These are phyloP conservation scores for Pyrenochaeta sp. DNA, from an alignment of 2,329 filamentous ascomycete genomes.

Conservation along the genomic window DNA sequence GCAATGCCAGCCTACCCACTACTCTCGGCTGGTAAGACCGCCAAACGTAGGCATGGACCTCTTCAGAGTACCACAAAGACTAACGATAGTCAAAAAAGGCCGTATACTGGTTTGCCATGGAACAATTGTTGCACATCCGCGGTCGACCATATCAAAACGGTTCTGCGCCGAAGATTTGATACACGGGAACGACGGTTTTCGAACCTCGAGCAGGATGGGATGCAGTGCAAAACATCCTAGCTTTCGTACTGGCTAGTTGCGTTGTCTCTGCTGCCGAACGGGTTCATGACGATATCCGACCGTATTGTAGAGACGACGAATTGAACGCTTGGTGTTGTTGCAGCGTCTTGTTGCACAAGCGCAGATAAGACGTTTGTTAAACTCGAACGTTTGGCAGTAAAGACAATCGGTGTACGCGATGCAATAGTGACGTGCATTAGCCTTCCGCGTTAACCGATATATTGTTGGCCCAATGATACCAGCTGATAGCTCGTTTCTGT, in stretches of 20 bases:
- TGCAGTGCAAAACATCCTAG: not conserved
- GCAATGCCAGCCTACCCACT: not conserved
- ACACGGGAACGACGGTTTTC: not conserved
- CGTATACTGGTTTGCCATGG: not conserved
- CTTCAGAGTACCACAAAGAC: not conserved
- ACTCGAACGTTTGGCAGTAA: not conserved
- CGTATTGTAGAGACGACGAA: not conserved
- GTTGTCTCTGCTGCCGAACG: not conserved
- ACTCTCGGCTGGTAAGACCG: not conserved
- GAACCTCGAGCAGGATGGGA: not conserved
- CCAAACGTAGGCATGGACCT: not conserved
- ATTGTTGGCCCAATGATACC: conserved; percentile 2
- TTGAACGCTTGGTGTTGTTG: not conserved
- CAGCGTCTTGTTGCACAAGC: not conserved
- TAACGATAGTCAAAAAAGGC: not conserved
- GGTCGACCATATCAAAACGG: not conserved
- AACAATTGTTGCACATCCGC: not conserved
- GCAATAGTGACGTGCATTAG: conserved; percentile 5
- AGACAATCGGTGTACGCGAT: not conserved
- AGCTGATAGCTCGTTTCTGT: conserved; percentile 4
- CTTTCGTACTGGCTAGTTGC: not conserved
- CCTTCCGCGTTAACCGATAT: not conserved
- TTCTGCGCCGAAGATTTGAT: not conserved
- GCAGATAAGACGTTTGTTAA: not conserved
- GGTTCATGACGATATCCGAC: not conserved